Percentiles rank a stretch among this genome's conserved stretches.
phyloP scores from a whole-genome alignment of 768 basidiomycete genomes.

The Nevesoporus exiguus region DNA sequence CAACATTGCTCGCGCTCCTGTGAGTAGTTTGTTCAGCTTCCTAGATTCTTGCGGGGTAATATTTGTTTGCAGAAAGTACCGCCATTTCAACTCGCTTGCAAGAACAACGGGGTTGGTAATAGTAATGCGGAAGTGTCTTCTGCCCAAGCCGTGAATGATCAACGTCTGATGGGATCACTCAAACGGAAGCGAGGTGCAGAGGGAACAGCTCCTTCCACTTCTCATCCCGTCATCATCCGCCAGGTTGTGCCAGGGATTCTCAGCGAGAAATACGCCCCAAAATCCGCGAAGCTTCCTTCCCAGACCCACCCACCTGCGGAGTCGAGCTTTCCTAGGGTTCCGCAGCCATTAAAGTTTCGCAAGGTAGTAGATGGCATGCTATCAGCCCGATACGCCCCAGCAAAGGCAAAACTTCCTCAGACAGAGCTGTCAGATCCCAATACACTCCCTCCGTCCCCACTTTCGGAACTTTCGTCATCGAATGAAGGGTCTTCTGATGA shows the following conservation, averaged over 20 bases:
- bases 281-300: slow-evolving; percentile 16
- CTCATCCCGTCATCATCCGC: slow-evolving; percentile 31
- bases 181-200: slow-evolving; percentile 33
- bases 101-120: slow-evolving; percentile 11
- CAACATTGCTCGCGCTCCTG: slow-evolving; percentile 9
- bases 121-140: slow-evolving; percentile 8
- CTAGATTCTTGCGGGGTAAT: background rate
- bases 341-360: slow-evolving; percentile 36
- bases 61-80: slow-evolving; percentile 6
- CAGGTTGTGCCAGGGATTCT: slow-evolving; percentile 38
- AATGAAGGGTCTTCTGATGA: slow-evolving; percentile 15
- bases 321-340: slow-evolving; percentile 18
- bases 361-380: slow-evolving; percentile 39
- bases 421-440: slow-evolving; percentile 2
- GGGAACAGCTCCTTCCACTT: slow-evolving; percentile 15
- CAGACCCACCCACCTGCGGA: slow-evolving; percentile 10
- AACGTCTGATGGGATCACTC: slow-evolving; percentile 16
- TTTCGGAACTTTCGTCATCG: slow-evolving; percentile 26
- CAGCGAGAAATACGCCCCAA: slow-evolving; percentile 27
- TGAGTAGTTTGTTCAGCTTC: slow-evolving; percentile 10
- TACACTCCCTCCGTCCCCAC: slow-evolving; percentile 11
- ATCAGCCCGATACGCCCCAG: slow-evolving; percentile 25
- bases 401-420: slow-evolving; percentile 15
- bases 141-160: slow-evolving; percentile 7
- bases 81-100: slow-evolving; percentile 6